A percentile compares a stretch with the other conserved stretches of the same genome.
phyloP scores from a whole-genome alignment of 2,329 filamentous ascomycete species.

The Colletotrichum cordylinicola region DNA sequence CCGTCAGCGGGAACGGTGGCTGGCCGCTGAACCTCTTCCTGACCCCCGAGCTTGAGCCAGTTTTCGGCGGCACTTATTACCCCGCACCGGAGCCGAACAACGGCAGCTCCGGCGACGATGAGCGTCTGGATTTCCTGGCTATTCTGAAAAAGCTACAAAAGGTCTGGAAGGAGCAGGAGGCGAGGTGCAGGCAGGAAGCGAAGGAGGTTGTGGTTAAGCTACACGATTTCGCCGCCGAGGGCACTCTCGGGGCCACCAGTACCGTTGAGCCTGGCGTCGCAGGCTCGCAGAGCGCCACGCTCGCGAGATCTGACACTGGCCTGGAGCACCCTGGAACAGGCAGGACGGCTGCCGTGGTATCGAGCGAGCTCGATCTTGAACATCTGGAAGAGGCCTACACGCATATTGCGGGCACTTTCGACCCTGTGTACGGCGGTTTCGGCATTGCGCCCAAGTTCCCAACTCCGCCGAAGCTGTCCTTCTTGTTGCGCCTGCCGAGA shows the following conservation, averaged over 20 bases:
- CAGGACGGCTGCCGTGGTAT: constrained; percentile 31
- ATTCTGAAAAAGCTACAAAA: constrained; percentile 80
- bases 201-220: constrained; percentile 82
- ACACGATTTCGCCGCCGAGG: constrained; percentile 87
- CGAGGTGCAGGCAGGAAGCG: constrained; percentile 83
- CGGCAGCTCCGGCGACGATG: constrained; percentile 51
- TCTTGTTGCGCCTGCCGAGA: constrained; percentile 76
- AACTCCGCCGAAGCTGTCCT: constrained; percentile 83
- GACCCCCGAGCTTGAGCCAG: constrained; percentile 85
- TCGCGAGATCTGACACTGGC: constrained; percentile 22
- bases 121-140: constrained; percentile 79
- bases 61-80: constrained; percentile 98
- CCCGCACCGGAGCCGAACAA: constrained; percentile 74
- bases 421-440: constrained; percentile 81
- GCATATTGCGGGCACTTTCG: constrained; percentile 82
- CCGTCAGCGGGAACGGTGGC: constrained; percentile 86
- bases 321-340: constrained; percentile 27
- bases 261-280: constrained; percentile 27
- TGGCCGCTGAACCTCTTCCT: constrained; percentile 98
- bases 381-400: constrained; percentile 88
- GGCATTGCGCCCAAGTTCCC: constrained; percentile 85
- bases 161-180: constrained; percentile 83
- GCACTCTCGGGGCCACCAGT: constrained; percentile 64
- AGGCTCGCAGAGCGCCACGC: constrained; percentile 13
- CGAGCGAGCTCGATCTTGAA: constrained; percentile 84